Conservation (phyloP, 1,284 basidiomycete genomes). For the Melampsora americana region DNA sequence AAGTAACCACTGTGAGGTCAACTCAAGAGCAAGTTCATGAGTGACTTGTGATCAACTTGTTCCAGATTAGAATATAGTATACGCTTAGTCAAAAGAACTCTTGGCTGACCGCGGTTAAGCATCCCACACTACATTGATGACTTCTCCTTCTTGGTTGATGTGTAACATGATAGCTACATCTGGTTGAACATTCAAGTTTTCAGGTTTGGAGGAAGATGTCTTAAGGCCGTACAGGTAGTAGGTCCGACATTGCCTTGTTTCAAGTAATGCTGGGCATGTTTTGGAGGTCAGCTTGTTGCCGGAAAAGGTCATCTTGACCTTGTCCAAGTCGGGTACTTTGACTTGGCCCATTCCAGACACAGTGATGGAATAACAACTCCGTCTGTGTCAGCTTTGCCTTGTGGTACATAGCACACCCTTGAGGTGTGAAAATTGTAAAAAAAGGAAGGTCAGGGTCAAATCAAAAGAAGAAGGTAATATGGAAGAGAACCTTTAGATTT, state of each 20-base stretch:
- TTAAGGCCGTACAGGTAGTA: slow-evolving; percentile 48
- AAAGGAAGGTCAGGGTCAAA: too few species aligned
- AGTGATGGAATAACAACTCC: slow-evolving; percentile 37
- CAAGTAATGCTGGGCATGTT: slow-evolving; percentile 46
- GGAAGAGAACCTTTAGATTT: too few species aligned
- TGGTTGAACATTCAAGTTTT: slow-evolving; percentile 35
- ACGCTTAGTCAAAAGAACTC: background rate
- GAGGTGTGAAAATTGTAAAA: too few species aligned
- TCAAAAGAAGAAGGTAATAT: too few species aligned
- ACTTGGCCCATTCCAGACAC: background rate
- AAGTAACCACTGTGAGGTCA: too few species aligned
- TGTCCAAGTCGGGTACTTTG: background rate
- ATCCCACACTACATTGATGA: slow-evolving; percentile 49
- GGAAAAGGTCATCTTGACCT: slow-evolving; percentile 49
- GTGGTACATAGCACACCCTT: too few species aligned
- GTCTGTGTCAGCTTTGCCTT: slow-evolving; percentile 35
- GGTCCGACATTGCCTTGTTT: slow-evolving; percentile 47
- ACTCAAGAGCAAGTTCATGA: too few species aligned
- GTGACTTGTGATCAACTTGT: too few species aligned
- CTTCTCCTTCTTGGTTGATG: slow-evolving; percentile 49
- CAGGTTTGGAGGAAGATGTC: background rate
- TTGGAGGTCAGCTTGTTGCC: slow-evolving; percentile 48
- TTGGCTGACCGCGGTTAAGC: slow-evolving; percentile 20
- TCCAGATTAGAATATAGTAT: background rate
- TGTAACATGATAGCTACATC: slow-evolving; percentile 48